Conservation (phyloP, 73 alveolate species). For the Effrenium voratum region DNA sequence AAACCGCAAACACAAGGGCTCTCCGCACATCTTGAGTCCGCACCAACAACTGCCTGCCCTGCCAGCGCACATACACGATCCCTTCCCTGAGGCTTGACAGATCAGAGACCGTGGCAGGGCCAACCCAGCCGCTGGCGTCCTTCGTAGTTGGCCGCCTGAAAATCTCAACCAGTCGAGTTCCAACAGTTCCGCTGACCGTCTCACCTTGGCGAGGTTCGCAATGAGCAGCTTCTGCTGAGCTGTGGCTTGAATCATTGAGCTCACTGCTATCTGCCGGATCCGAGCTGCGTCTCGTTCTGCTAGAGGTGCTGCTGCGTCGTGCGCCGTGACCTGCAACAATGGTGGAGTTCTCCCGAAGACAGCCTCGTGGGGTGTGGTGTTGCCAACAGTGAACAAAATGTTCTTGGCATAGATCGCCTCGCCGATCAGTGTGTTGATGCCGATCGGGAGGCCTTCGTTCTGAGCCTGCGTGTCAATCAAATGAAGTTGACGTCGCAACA, state of each 20-base stretch:
- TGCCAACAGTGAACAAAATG: not conserved
- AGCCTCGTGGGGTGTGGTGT: slow-evolving; percentile 18
- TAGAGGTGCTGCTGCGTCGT: not conserved
- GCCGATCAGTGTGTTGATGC: not conserved
- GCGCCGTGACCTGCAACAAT: not conserved
- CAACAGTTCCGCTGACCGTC: slow-evolving; percentile 4
- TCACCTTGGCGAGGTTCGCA: not conserved
- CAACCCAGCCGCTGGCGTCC: slow-evolving; percentile 3
- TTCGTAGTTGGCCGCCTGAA: not conserved
- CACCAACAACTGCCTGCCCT: not conserved
- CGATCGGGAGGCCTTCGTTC: not conserved
- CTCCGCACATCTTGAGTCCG: slow-evolving; percentile 1
- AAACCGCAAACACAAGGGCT: not conserved
- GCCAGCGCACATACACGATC: slow-evolving; percentile 19
- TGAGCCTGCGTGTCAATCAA: slow-evolving; percentile 8
- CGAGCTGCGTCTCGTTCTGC: not conserved
- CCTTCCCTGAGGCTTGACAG: not conserved
- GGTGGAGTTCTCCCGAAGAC: slow-evolving; percentile 45
- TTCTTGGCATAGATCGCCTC: slow-evolving; percentile 60
- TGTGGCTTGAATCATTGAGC: slow-evolving; percentile 8
- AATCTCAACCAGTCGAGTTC: slow-evolving; percentile 12
- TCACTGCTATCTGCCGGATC: slow-evolving; percentile 9
- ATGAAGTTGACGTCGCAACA: slow-evolving; percentile 28
- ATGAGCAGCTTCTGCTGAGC: not conserved
- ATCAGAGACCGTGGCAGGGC: not conserved